Conservation (phyloP, 2,329 filamentous ascomycete species). For the Phyllosticta citribraziliensis region DNA sequence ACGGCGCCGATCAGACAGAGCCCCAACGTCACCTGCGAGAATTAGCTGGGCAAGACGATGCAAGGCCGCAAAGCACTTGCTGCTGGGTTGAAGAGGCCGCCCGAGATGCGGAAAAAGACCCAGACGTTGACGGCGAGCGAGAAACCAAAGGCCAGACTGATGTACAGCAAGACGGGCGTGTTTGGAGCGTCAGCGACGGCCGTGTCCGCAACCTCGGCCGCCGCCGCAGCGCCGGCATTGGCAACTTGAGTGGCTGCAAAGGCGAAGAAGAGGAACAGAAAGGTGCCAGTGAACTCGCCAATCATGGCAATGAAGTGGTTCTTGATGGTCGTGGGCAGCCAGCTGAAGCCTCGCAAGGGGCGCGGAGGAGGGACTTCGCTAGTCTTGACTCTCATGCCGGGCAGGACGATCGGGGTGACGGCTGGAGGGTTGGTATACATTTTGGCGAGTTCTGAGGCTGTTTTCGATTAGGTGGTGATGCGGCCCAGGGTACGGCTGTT, state of each 20-base stretch:
- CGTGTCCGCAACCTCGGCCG: constrained; percentile 9
- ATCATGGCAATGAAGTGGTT: constrained; percentile 38
- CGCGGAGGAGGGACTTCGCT: constrained; percentile 26
- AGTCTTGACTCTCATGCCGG: constrained; percentile 29
- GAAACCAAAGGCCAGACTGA: constrained; percentile 33
- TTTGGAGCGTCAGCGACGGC: constrained; percentile 21
- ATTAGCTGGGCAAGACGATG: neutral
- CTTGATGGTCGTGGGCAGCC: constrained; percentile 33
- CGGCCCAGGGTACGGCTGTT: neutral
- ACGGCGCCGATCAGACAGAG: constrained; percentile 39
- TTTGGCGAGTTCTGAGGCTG: constrained; percentile 10
- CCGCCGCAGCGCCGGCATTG: constrained; percentile 24
- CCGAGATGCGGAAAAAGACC: constrained; percentile 36
- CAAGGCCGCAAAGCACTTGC: constrained; percentile 13
- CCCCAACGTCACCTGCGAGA: constrained; percentile 34
- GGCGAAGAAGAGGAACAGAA: constrained; percentile 33
- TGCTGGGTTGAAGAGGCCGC: constrained; percentile 28
- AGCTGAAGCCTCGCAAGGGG: constrained; percentile 30
- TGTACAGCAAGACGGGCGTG: constrained; percentile 27
- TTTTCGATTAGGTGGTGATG: neutral
- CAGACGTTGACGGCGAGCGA: constrained; percentile 35
- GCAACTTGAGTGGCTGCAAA: constrained; percentile 33
- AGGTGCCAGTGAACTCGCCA: constrained; percentile 33
- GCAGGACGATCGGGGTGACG: constrained; percentile 27
- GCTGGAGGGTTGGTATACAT: constrained; percentile 32